Base-by-base conservation (phyloP, 306 rosid genomes). In the Pterocarpus santalinus region DNA sequence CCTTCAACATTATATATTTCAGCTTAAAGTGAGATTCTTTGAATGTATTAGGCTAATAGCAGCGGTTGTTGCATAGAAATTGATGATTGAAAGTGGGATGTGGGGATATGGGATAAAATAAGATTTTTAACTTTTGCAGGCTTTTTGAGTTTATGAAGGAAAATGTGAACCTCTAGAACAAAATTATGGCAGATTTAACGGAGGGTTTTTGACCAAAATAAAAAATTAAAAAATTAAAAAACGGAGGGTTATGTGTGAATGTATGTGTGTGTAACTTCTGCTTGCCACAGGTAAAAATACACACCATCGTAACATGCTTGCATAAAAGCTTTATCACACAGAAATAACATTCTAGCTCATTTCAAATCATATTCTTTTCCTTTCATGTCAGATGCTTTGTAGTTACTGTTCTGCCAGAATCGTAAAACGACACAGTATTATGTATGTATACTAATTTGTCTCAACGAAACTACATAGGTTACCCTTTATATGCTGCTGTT, bases 91-190 rank as follows among this genome's bases (percentile, higher is more conserved):
- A 65, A 72, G 65, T 75, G 76, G 82, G 80, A 75, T 67, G 72
- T 71, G 69, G 83, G 85, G 81, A 46, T 61, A 62, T 81, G 73
- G 56, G 14, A 70, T 85, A 78, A 51, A 49, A 72, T 67, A 84
- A 69, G 64, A 75, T 74, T 85, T 90, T 90, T 85, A 87, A 63
- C 79, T 81, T 82, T 85, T 67, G 68, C 69, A 69, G 36, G 41
- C 86, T 52, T 81, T 81, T 76, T 69, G 55, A 8, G 58, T 65
- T 39, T 35, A 65, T 78, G 83, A 79, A 58, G 65, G 47, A 82
- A 57, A 67, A 69, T 36, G 86, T 89, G 88, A 88, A 82, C 66
- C 77, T 83, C 81, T 79, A 67, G 88, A 70, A 78, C 44, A 83
- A 61, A 84, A 77, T 81, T 51, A 41, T 51, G 41, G 41, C 5